phyloP scores from a whole-genome alignment of 2,329 filamentous ascomycete species.

The Fusarium algeriense region DNA sequence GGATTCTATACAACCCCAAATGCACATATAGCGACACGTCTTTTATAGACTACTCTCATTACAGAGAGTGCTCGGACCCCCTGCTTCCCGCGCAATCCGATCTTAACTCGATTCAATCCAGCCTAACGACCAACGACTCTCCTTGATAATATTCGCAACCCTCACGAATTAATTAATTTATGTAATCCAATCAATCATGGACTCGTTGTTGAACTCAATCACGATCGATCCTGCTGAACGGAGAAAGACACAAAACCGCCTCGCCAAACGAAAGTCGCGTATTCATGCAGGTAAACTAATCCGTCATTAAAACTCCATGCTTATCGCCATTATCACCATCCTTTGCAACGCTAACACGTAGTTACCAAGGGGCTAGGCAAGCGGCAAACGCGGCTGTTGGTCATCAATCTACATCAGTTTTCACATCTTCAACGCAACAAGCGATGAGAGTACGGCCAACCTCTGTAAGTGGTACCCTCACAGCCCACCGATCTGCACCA shows the following conservation, averaged over 20 bases:
- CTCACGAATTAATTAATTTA: background rate
- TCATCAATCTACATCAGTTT: background rate
- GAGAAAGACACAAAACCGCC: slow-evolving; percentile 7
- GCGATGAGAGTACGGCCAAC: background rate
- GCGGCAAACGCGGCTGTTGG: background rate
- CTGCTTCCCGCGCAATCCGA: background rate
- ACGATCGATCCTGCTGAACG: background rate
- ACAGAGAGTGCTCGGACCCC: background rate
- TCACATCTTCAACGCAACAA: background rate
- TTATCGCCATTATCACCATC: background rate
- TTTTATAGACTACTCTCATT: no score
- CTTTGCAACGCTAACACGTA: background rate
- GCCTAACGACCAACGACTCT: background rate
- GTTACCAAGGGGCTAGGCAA: background rate
- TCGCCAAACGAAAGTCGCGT: slow-evolving; percentile 5
- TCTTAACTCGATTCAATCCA: background rate
- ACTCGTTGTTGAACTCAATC: background rate
- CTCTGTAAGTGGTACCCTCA: background rate
- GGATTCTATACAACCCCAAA: no score
- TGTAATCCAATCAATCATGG: background rate
- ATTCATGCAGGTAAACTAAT: background rate
- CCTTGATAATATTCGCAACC: background rate
- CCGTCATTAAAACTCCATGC: background rate
- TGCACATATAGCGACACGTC: no score
- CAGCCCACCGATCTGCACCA: background rate